Evolutionary conservation across 108 stramenopile genomes (phyloP), one percentile per base, ranked within the genome.

Genomic region (Pseudonitzschia delicatissima): DNA sequence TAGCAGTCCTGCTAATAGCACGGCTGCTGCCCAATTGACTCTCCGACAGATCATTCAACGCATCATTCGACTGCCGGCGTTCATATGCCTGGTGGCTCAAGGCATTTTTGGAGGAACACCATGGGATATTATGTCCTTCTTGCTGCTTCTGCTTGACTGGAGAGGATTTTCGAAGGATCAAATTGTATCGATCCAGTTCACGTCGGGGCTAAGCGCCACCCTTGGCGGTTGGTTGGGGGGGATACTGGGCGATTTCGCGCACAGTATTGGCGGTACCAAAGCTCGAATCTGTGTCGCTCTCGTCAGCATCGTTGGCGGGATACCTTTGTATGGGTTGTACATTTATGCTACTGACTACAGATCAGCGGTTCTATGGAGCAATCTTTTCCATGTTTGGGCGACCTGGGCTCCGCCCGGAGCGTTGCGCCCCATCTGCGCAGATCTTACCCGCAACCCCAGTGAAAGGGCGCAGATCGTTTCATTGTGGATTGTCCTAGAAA

Each of bases 61-160:
- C 0, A 79, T 82, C 34, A 55, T 77, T 18, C 66, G 61, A 26
- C 42, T 79, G 20, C 82, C 82, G 5, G 73, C 71, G 5, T 82
- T 82, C 50, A 44, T 68, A 2, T 82, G 78, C 55, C 58, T 82
- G 36, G 78, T 82, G 17, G 82, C 77, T 25, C 82, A 77, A 53
- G 82, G 82, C 13, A 6, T n/a, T 13, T 44, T 1, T 6, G 13
- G 42, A 32, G 75, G 77, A 6, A 82, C 72, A 20, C 82, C 82
- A 17, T 82, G 82, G 82, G 78, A 82, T 45, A 79, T 79, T 67
- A 82, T 82, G 82, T 39, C 45, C n/a, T 83, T 79, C 61, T 31
- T 79, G n/a, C 45, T 83, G 29, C 64, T 83, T 7, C 37, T 83
- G 44, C 57, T 79, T 18, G 76, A 83, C 53, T 83, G 82, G 82